A percentile compares a stretch with the other conserved stretches of the same genome.
These are phyloP conservation scores for Trichoderma sp. DNA, from an alignment of 2,329 filamentous ascomycete genomes.

Conservation along the genomic window DNA sequence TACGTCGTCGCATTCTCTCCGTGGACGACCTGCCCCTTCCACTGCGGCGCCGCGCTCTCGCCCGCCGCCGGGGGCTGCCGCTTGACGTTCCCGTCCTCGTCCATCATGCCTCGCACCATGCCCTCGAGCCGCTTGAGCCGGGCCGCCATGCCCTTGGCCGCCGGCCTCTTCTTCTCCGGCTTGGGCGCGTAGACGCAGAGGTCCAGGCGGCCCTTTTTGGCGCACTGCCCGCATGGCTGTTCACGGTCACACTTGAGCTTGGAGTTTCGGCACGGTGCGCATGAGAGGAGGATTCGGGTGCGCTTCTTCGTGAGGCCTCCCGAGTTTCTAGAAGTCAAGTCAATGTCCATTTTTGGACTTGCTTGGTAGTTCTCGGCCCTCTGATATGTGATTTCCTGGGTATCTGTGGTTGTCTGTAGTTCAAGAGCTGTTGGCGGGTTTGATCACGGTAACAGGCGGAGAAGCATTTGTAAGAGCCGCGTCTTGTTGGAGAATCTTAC, in stretches of 20 bases:
- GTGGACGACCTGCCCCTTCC: conserved; percentile 48
- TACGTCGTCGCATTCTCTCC: conserved; percentile 52
- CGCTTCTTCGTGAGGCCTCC: conserved; percentile 42
- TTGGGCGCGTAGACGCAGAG: conserved; percentile 54
- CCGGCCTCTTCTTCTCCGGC: conserved; percentile 45
- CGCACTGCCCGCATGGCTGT: conserved; percentile 55
- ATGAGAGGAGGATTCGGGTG: conserved; percentile 54
- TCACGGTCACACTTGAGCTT: conserved; percentile 61
- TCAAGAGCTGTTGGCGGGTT: neutral
- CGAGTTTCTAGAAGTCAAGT: neutral
- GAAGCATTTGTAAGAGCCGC: neutral
- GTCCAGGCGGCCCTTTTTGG: conserved; percentile 51
- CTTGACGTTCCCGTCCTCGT: conserved; percentile 39
- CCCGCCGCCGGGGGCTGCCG: conserved; percentile 25
- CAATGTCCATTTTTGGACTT: conserved; percentile 16
- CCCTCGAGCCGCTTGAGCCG: conserved; percentile 58
- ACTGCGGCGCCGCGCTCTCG: conserved; percentile 32
- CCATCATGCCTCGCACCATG: conserved; percentile 60
- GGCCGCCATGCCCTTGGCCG: conserved; percentile 55
- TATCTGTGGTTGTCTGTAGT: neutral
- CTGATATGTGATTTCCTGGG: neutral
- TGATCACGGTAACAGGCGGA: neutral
- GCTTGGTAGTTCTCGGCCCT: neutral
- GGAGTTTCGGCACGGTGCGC: conserved; percentile 54
- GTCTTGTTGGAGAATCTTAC: neutral